Base-by-base conservation (phyloP, 1,284 basidiomycete species). In the Mycosarcoma maydis region DNA sequence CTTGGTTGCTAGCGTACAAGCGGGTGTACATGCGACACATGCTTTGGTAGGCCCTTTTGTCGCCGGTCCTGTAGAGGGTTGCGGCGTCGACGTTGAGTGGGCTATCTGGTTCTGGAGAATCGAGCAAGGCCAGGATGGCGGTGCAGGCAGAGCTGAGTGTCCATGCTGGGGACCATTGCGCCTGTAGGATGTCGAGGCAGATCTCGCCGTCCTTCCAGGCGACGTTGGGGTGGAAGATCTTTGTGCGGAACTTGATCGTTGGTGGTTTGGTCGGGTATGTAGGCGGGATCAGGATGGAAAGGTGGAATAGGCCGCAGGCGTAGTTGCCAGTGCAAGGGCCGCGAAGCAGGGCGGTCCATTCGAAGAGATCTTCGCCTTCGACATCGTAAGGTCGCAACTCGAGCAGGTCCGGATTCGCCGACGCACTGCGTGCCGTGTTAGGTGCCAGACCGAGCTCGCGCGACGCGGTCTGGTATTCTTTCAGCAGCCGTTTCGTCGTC, bases 1-100 rank as follows among this genome's bases (percentile, higher is more conserved):
- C 22, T 4, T 33, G 5, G 17, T 4, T 16, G 29, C 10, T 20
- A 6, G 69, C 72, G 29, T 52, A 45, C 0, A 75, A 24, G 2
- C 38, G 38, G 7, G 73, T 76, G 40, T 76, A 79, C 72, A 79
- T 71, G 34, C 53, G 39, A 30, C 75, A 77, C 48, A 72, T 26
- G 26, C 58, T 65, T 4, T 29, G 17, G 32, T 76, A 79, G 3
- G 77, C 77, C 3, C 65, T 51, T 3, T 10, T 33, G 33, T 79
- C 77, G 8, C 48, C 41, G 4, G 68, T 51, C 13, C 77, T 54
- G 14, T 50, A 52, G n/a, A 79, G 46, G 7, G 69, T 76, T 11
- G 77, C 80, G 24, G 81, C 81, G 47, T 82, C 81, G 0, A 82
- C 81, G 38, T 82, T 82, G 16, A 82, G 57, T 4, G 81, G 81